Evolutionary conservation across 371 early-diverging fungal species (phyloP).

Genomic region (Saksenaea vasiformis): DNA sequence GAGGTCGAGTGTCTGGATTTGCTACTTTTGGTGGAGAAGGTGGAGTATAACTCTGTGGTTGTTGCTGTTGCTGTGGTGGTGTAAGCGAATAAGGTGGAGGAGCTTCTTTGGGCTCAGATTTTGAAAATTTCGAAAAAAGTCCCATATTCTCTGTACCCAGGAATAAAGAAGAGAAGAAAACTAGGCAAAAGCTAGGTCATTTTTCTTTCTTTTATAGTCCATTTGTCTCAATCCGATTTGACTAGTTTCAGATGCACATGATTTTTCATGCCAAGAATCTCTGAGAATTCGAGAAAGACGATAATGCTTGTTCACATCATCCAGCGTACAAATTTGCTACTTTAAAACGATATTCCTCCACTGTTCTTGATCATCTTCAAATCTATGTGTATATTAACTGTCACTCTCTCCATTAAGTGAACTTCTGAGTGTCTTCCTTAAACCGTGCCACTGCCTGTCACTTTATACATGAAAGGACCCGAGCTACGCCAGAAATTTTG

Average conservation of each 20-base stretch:
- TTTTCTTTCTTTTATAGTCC: neutral
- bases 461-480: too few relatives aligned
- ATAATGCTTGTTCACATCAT: neutral
- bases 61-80: neutral
- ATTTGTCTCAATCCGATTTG: neutral
- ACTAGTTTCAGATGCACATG: slow-evolving; percentile 3
- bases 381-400: too few relatives aligned
- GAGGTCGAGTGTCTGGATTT: slow-evolving; percentile 38
- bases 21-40: slow-evolving; percentile 28
- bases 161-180: neutral
- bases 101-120: slow-evolving; percentile 3
- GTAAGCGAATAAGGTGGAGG: slow-evolving; percentile 26
- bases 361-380: too few relatives aligned
- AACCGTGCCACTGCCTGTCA: too few relatives aligned
- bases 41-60: slow-evolving; percentile 36
- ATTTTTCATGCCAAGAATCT: neutral
- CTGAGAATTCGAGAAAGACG: neutral
- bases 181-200: neutral
- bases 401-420: too few relatives aligned
- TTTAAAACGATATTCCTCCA: too few relatives aligned
- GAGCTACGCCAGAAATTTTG: too few relatives aligned
- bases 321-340: neutral
- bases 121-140: neutral
- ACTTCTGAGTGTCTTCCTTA: too few relatives aligned
- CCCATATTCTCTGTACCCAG: neutral